Conservation (phyloP, 257 asterid genomes). For the Solanum sparsipilum region DNA sequence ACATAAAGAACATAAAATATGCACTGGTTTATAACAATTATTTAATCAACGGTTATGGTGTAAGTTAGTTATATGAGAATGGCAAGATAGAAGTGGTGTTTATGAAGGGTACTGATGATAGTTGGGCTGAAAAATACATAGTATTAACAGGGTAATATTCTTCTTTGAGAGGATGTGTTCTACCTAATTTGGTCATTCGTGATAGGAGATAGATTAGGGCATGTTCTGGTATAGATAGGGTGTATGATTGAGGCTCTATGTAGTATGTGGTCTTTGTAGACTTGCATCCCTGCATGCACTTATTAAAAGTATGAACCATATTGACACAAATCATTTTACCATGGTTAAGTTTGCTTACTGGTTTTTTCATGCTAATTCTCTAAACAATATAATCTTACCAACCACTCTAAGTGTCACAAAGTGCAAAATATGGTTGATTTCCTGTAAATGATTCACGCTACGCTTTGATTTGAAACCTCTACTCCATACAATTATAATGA, state of each 20-base stretch:
- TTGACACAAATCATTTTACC: neutral
- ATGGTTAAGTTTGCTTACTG: neutral
- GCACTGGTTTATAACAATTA: neutral
- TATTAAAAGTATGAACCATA: neutral
- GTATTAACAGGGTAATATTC: neutral
- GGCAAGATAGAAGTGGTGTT: neutral
- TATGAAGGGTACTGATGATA: neutral
- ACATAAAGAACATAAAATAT: neutral
- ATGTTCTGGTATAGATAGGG: neutral
- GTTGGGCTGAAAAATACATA: neutral
- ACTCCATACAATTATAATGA: neutral
- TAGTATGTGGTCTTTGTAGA: neutral
- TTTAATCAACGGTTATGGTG: neutral
- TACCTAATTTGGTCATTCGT: neutral
- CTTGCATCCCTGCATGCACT: neutral
- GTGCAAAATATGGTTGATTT: neutral
- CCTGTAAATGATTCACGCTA: neutral
- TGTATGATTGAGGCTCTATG: neutral
- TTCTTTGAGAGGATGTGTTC: neutral
- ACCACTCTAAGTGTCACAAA: neutral
- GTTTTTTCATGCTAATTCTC: neutral
- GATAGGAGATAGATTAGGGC: neutral
- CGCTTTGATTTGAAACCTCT: neutral
- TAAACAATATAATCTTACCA: neutral
- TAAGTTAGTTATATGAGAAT: neutral